phyloP scores from a whole-genome alignment of 169 alveolate genomes.

The Cryptosporidium bovis region DNA sequence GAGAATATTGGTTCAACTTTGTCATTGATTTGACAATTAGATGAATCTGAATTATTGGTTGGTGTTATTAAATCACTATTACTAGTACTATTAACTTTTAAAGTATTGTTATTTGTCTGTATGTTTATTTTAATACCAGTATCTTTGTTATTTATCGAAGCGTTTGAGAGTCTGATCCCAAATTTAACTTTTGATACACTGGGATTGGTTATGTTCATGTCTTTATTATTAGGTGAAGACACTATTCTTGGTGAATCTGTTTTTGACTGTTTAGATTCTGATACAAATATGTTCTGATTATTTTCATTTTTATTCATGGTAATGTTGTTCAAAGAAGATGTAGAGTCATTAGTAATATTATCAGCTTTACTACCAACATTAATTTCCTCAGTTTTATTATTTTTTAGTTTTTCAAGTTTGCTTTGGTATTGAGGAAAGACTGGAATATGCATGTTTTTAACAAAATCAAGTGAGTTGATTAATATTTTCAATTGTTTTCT shows the following conservation, averaged over 20 bases:
- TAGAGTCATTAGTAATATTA: neutral
- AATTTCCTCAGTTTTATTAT: neutral
- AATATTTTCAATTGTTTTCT: slow-evolving; percentile 58
- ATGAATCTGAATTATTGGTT: neutral
- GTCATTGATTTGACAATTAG: neutral
- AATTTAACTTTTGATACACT: neutral
- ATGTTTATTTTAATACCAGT: neutral
- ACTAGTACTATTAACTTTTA: neutral
- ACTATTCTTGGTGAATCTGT: neutral
- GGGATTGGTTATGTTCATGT: too few species aligned
- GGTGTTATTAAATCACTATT: neutral
- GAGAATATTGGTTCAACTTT: slow-evolving; percentile 40
- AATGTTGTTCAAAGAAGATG: neutral
- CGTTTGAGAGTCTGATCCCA: neutral
- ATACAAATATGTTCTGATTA: neutral
- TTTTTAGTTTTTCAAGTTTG: slow-evolving; percentile 16
- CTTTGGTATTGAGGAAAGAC: slow-evolving; percentile 62
- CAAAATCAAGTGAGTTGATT: slow-evolving; percentile 39
- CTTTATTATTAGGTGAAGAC: neutral
- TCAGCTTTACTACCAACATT: neutral
- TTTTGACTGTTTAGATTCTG: neutral
- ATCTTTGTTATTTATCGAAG: neutral
- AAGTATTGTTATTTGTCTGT: neutral
- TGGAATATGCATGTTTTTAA: slow-evolving; percentile 57
- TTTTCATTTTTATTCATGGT: neutral